These are phyloP conservation scores for Fusarium pseudograminearum DNA, from an alignment of 2,329 filamentous ascomycete genomes.

Conservation along the genomic window DNA sequence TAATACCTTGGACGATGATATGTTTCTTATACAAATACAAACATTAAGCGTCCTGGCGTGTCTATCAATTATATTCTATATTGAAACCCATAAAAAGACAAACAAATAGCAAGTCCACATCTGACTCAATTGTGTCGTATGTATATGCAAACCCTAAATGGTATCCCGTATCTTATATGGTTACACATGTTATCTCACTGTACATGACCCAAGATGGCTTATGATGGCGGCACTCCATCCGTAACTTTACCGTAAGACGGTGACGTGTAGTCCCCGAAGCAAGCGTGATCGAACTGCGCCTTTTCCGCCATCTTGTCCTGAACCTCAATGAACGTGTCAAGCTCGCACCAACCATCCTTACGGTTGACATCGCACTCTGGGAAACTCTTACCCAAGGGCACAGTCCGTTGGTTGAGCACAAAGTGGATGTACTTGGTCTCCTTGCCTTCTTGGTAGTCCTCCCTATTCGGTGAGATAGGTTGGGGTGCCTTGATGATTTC, in stretches of 20 bases:
- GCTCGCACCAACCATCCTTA: constrained; percentile 82
- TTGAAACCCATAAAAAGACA: neutral
- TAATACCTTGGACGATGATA: too few relatives aligned
- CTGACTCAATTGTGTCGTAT: neutral
- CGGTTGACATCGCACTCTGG: constrained; percentile 70
- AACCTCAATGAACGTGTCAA: constrained; percentile 73
- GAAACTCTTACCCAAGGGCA: constrained; percentile 76
- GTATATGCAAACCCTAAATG: neutral
- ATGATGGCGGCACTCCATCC: constrained; percentile 53
- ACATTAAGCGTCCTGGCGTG: neutral
- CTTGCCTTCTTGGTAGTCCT: constrained; percentile 63
- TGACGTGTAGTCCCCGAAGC: constrained; percentile 66
- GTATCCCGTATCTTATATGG: constrained; percentile 7
- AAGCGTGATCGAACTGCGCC: constrained; percentile 74
- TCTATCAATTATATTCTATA: neutral
- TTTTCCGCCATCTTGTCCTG: constrained; percentile 69
- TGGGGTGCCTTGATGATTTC: constrained; percentile 77
- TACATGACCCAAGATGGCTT: constrained; percentile 24
- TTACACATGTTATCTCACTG: neutral
- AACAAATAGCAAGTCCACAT: neutral
- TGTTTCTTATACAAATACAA: neutral
- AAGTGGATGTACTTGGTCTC: constrained; percentile 80
- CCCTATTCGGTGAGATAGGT: constrained; percentile 68
- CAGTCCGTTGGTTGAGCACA: constrained; percentile 77
- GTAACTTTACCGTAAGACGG: constrained; percentile 56